phyloP scores from a whole-genome alignment of 2,329 filamentous ascomycete genomes.

The Ophiostoma perfectum region DNA sequence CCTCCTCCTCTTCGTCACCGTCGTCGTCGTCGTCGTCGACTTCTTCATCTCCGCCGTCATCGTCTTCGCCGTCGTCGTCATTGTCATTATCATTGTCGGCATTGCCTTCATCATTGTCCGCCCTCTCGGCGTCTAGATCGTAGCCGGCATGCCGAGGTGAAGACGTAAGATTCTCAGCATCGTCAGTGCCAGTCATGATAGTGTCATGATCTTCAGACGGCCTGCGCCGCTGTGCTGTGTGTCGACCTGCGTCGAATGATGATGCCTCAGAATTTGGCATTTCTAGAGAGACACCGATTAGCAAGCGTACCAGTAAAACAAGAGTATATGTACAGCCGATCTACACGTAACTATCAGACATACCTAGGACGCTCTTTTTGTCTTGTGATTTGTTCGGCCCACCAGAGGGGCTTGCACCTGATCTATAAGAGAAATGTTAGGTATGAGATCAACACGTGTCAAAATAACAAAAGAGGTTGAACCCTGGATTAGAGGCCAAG shows the following conservation, averaged over 20 bases:
- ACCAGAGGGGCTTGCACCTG: constrained; percentile 53
- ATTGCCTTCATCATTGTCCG: constrained; percentile 39
- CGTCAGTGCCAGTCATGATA: constrained; percentile 65
- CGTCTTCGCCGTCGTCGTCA: constrained; percentile 48
- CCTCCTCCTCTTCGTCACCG: constrained; percentile 33
- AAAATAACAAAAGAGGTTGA: too few species aligned
- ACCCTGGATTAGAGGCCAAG: too few species aligned
- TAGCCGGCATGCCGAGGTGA: not conserved
- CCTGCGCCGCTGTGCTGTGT: constrained; percentile 49
- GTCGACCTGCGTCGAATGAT: constrained; percentile 33
- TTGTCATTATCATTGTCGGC: constrained; percentile 35
- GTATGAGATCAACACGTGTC: too few species aligned
- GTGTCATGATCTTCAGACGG: constrained; percentile 45
- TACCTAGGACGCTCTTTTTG: constrained; percentile 55
- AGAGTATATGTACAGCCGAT: not conserved
- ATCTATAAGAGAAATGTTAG: constrained; percentile 23
- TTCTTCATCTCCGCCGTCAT: constrained; percentile 29
- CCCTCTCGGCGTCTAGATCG: not conserved
- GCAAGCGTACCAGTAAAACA: not conserved
- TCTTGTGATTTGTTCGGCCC: constrained; percentile 52
- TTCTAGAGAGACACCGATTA: not conserved
- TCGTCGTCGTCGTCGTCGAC: constrained; percentile 37
- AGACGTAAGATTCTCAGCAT: constrained; percentile 35
- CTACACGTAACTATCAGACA: not conserved
- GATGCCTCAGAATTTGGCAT: not conserved